phyloP scores from a whole-genome alignment of 2,329 filamentous ascomycete species.

The Xylaria sp. region DNA sequence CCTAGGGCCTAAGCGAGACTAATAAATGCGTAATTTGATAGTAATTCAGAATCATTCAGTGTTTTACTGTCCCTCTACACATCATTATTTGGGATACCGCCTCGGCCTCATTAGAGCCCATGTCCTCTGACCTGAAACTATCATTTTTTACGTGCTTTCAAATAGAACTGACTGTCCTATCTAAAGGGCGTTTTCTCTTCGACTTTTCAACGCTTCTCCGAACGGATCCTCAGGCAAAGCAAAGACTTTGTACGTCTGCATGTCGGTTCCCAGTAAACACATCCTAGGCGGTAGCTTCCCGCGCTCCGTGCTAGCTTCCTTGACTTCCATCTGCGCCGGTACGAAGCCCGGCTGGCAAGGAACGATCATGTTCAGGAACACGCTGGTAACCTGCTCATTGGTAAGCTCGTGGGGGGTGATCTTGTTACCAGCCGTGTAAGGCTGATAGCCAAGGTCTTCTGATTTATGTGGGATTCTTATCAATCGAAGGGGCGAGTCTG shows the following conservation, averaged over 20 bases:
- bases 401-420: slow-evolving; percentile 44
- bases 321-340: slow-evolving; percentile 64
- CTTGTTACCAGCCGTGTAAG: slow-evolving; percentile 46
- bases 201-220: slow-evolving; percentile 23
- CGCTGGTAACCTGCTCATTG: slow-evolving; percentile 47
- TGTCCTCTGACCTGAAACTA: not conserved
- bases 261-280: slow-evolving; percentile 63
- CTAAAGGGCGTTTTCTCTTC: slow-evolving; percentile 1
- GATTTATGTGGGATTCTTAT: slow-evolving; percentile 54
- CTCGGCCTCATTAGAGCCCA: not conserved
- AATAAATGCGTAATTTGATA: too few species aligned
- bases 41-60: not conserved
- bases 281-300: slow-evolving; percentile 62
- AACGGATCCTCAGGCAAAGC: slow-evolving; percentile 53
- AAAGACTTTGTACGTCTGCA: slow-evolving; percentile 61
- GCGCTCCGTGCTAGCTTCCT: slow-evolving; percentile 56
- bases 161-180: not conserved
- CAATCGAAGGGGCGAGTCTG: slow-evolving; percentile 45
- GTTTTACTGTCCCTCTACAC: not conserved
- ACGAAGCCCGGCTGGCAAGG: slow-evolving; percentile 50
- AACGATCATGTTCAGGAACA: slow-evolving; percentile 47
- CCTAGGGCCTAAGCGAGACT: not conserved
- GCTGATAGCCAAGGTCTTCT: slow-evolving; percentile 52
- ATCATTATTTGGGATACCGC: not conserved
- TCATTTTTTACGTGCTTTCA: not conserved